A percentile compares a stretch with the other conserved stretches of the same genome.
Evolutionary conservation across 2,329 filamentous ascomycete genomes (phyloP).

Genomic region (Fusarium setosum): DNA sequence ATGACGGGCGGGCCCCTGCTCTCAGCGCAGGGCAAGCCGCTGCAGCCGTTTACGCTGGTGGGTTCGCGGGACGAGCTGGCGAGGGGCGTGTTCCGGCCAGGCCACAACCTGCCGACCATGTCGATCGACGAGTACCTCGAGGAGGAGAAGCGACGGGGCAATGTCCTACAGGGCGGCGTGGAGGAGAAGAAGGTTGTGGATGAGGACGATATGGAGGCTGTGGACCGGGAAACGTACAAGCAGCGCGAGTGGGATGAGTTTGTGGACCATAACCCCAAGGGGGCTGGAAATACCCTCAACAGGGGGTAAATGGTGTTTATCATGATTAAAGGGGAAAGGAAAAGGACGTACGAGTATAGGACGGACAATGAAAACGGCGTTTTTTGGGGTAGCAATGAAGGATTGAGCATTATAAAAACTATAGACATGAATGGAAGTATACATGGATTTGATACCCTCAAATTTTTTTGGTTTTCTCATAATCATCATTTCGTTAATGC

Average conservation of each 20-base stretch:
- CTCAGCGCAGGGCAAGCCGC: slow-evolving; percentile 81
- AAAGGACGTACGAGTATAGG: background rate
- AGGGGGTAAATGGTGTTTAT: too few species aligned
- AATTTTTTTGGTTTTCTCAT: background rate
- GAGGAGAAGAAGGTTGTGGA: slow-evolving; percentile 80
- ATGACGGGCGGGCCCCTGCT: slow-evolving; percentile 77
- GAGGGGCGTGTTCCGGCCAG: slow-evolving; percentile 85
- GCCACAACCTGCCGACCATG: slow-evolving; percentile 97
- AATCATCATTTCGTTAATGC: background rate
- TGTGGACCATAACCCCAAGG: slow-evolving; percentile 87
- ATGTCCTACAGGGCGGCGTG: slow-evolving; percentile 91
- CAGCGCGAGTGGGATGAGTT: slow-evolving; percentile 96
- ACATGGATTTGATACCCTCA: slow-evolving; percentile 29
- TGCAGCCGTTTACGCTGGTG: slow-evolving; percentile 90
- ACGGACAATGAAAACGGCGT: slow-evolving; percentile 27
- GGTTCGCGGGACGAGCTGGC: slow-evolving; percentile 80
- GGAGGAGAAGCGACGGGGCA: slow-evolving; percentile 85
- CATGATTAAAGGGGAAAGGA: background rate
- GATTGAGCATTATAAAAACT: slow-evolving; percentile 12
- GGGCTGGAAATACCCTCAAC: slow-evolving; percentile 85
- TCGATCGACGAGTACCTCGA: slow-evolving; percentile 97
- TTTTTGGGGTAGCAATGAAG: slow-evolving; percentile 5
- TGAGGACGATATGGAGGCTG: slow-evolving; percentile 90
- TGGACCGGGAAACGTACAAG: slow-evolving; percentile 92
- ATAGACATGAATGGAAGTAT: slow-evolving; percentile 6